Evolutionary conservation across 768 basidiomycete species (phyloP).

Genomic region (Termitomyces heimii): DNA sequence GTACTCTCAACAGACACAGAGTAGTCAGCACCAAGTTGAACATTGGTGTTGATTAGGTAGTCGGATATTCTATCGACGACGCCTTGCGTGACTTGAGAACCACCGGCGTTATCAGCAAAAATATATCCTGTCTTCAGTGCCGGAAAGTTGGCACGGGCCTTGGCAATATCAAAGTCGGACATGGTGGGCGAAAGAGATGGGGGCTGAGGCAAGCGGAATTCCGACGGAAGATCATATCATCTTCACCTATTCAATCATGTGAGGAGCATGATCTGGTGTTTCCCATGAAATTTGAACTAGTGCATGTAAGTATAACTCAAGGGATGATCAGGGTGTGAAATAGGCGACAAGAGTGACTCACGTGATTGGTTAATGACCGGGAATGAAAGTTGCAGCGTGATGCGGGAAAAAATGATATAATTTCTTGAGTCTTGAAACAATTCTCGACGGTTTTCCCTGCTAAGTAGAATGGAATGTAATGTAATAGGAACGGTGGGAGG

Average conservation of each 20-base stretch:
- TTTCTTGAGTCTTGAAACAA: no score
- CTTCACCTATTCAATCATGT: not conserved
- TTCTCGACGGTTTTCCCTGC: no score
- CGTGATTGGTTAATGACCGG: no score
- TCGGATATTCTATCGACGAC: conserved; percentile 58
- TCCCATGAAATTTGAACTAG: not conserved
- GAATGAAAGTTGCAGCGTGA: no score
- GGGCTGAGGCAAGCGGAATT: not conserved
- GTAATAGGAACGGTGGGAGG: no score
- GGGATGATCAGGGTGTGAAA: no score
- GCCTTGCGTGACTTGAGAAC: conserved; percentile 52
- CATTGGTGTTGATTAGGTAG: conserved; percentile 69
- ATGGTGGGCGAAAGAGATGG: conserved; percentile 1
- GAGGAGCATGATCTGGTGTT: not conserved
- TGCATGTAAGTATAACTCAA: not conserved
- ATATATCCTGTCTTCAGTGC: conserved; percentile 52
- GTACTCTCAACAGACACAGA: conserved; percentile 49
- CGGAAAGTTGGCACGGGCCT: conserved; percentile 59
- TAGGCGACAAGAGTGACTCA: no score
- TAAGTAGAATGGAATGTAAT: no score
- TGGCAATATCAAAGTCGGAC: conserved; percentile 36
- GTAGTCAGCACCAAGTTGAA: conserved; percentile 70
- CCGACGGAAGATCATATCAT: not conserved
- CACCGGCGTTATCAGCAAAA: conserved; percentile 75
- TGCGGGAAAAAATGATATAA: no score